A percentile compares a stretch with the other conserved stretches of the same genome.
Evolutionary conservation across 805 yeast genomes (phyloP).

Genomic region (Starmerella ratchasimensis): DNA sequence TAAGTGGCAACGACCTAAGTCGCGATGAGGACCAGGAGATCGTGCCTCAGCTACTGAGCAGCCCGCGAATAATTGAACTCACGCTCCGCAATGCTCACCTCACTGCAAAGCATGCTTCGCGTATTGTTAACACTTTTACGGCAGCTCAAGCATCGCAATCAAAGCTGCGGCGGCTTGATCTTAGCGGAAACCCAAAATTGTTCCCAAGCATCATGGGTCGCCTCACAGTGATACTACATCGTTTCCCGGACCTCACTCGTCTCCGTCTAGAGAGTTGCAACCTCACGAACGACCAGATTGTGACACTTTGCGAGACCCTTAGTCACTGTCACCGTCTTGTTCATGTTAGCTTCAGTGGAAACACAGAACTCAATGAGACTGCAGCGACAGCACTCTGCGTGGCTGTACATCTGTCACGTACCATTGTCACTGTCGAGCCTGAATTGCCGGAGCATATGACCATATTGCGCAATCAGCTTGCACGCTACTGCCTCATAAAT

Average conservation of each 20-base stretch:
- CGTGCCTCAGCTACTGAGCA: conserved; percentile 21
- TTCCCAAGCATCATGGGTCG: conserved; percentile 50
- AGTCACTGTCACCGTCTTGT: conserved; percentile 54
- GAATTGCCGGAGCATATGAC: conserved; percentile 51
- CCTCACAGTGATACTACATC: conserved; percentile 52
- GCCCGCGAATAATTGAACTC: conserved; percentile 44
- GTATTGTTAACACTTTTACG: conserved; percentile 24
- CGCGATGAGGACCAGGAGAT: conserved; percentile 19
- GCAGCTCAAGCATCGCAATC: conserved; percentile 39
- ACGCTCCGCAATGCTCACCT: conserved; percentile 29
- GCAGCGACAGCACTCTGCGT: conserved; percentile 53
- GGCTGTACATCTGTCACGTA: conserved; percentile 50
- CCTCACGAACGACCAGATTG: conserved; percentile 41
- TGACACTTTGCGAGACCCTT: conserved; percentile 50
- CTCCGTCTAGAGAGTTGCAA: conserved; percentile 61
- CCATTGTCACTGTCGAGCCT: conserved; percentile 55
- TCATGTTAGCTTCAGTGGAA: conserved; percentile 58
- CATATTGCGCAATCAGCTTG: conserved; percentile 53
- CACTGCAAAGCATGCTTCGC: conserved; percentile 9
- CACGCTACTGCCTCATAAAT: conserved; percentile 68
- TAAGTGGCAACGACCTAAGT: conserved; percentile 62
- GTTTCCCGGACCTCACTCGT: conserved; percentile 48
- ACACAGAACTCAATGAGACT: conserved; percentile 41
- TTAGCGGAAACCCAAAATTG: conserved; percentile 53
- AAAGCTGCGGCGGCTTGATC: conserved; percentile 54